Conservation (phyloP, 169 alveolate species). For the Ichthyophthirius multifiliis region DNA sequence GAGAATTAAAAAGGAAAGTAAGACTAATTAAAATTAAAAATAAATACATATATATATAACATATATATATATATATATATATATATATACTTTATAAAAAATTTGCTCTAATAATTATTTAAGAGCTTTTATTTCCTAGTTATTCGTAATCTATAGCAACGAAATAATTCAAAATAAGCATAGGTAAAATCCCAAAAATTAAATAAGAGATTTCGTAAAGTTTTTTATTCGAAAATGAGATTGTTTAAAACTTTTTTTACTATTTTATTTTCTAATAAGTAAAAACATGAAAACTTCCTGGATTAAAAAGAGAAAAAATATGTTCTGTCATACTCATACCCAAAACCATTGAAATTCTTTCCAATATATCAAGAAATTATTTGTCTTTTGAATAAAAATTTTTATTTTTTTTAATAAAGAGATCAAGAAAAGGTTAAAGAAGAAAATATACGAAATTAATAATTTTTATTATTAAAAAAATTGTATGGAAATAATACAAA, state of each 20-base stretch:
- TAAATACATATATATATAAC: too few species aligned
- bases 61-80: too few species aligned
- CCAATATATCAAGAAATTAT: background rate
- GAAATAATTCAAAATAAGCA: background rate
- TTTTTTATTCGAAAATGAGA: background rate
- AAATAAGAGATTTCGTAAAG: background rate
- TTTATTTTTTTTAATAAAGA: background rate
- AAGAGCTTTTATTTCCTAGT: too few species aligned
- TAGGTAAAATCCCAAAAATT: background rate
- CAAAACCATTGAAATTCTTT: background rate
- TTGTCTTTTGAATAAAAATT: background rate
- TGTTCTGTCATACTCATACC: background rate
- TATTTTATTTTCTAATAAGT: background rate
- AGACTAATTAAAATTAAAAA: too few species aligned
- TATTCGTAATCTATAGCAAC: too few species aligned
- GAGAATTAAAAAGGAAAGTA: too few species aligned
- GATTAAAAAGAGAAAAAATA: background rate
- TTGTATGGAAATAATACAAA: background rate
- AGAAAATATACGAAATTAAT: background rate
- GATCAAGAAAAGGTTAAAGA: background rate
- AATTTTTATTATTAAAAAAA: background rate
- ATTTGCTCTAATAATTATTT: too few species aligned
- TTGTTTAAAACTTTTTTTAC: background rate
- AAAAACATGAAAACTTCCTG: background rate
- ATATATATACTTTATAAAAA: too few species aligned